These are phyloP conservation scores for Sungouiozyma intestinalis DNA, from an alignment of 805 yeast species.

Conservation along the genomic window DNA sequence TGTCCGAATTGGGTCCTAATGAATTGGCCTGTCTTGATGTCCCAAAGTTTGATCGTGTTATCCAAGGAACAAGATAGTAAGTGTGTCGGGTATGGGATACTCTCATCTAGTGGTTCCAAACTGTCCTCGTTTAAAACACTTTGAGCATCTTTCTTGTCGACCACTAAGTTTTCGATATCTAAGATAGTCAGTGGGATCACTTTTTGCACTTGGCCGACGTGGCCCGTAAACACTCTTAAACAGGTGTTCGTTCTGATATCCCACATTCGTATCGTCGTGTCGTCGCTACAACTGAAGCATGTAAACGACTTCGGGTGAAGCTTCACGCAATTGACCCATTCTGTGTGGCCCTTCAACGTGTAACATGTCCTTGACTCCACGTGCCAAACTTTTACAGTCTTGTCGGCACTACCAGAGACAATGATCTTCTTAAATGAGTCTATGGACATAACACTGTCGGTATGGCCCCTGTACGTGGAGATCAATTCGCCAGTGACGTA, in stretches of 20 bases:
- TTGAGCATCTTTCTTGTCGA: constrained; percentile 22
- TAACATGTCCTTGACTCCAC: constrained; percentile 87
- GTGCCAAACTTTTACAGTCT: constrained; percentile 91
- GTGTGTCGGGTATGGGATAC: constrained; percentile 59
- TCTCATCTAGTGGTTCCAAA: constrained; percentile 16
- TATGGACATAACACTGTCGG: constrained; percentile 72
- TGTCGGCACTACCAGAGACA: constrained; percentile 89
- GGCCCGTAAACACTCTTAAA: constrained; percentile 71
- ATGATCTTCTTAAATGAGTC: constrained; percentile 74
- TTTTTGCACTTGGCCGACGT: constrained; percentile 88
- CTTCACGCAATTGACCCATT: constrained; percentile 85
- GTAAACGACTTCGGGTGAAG: constrained; percentile 71
- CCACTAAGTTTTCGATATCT: constrained; percentile 44
- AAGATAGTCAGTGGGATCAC: constrained; percentile 77
- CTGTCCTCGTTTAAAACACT: constrained; percentile 2
- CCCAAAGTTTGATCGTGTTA: constrained; percentile 91
- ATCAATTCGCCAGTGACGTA: constrained; percentile 90
- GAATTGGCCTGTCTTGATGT: constrained; percentile 75
- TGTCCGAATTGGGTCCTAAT: constrained; percentile 94
- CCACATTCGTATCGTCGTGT: constrained; percentile 91
- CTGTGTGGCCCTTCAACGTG: constrained; percentile 87
- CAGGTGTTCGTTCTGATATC: constrained; percentile 74
- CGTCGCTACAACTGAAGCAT: constrained; percentile 82
- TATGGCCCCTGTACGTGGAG: constrained; percentile 88
- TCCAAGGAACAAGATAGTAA: constrained; percentile 80